A percentile compares a stretch with the other conserved stretches of the same genome.
Evolutionary conservation across 2,329 filamentous ascomycete genomes (phyloP).

Genomic region (Colletotrichum viniferum): DNA sequence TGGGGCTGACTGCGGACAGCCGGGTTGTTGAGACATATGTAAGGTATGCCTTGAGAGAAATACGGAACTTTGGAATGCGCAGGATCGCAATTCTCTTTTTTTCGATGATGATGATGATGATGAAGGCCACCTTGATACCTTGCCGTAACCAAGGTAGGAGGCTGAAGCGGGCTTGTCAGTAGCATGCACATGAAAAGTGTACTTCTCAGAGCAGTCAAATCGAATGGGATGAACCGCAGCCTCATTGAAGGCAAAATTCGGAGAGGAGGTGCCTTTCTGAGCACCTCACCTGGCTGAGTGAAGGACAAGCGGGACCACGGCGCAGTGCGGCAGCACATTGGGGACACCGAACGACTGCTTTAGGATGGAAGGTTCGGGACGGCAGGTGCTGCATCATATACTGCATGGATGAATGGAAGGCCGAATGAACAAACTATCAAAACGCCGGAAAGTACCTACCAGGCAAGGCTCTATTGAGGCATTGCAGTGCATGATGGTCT

Average conservation of each 20-base stretch:
- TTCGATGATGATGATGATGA: neutral
- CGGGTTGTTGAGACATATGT: neutral
- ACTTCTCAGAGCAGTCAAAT: neutral
- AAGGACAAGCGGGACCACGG: neutral
- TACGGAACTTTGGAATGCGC: neutral
- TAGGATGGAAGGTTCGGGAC: neutral
- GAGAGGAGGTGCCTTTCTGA: neutral
- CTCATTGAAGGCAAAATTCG: neutral
- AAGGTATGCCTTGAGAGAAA: neutral
- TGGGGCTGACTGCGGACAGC: neutral
- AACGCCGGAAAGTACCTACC: neutral
- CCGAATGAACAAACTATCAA: neutral
- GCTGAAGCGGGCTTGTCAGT: neutral
- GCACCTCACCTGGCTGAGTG: neutral
- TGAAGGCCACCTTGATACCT: neutral
- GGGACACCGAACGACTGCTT: neutral
- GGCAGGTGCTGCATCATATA: neutral
- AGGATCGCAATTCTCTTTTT: neutral
- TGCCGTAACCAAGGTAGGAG: neutral
- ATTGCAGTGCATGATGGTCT: neutral
- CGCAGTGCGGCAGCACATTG: neutral
- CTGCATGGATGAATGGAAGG: neutral
- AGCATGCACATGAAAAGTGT: neutral
- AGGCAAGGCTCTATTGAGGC: neutral
- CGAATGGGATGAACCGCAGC: neutral